Conservation (phyloP, 371 early-diverging fungal genomes). For the Actinomortierella wolfii region DNA sequence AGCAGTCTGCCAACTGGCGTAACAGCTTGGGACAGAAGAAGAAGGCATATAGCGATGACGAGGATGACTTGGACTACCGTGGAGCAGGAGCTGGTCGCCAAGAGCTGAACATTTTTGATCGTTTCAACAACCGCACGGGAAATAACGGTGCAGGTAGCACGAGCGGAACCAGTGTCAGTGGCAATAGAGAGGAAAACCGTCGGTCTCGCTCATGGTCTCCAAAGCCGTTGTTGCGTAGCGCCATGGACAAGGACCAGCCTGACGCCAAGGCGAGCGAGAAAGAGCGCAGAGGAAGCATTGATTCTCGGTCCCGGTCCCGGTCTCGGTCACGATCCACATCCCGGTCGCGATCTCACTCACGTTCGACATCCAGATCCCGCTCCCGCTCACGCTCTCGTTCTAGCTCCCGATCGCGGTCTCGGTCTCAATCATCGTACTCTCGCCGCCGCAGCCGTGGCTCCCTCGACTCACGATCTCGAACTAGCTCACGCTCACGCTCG, state of each 20-base stretch:
- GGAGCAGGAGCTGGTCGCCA: no score
- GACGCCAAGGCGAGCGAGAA: constrained; percentile 13
- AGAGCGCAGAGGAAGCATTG: constrained; percentile 1
- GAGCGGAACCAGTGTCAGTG: no score
- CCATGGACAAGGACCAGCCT: neutral
- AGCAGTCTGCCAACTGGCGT: constrained; percentile 27
- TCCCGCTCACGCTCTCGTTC: constrained; percentile 19
- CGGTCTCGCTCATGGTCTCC: no score
- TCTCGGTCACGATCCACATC: neutral
- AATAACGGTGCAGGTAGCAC: no score
- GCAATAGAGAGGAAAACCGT: no score
- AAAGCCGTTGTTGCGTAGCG: no score
- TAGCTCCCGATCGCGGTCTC: constrained; percentile 18
- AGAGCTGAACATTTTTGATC: no score
- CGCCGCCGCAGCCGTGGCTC: constrained; percentile 2
- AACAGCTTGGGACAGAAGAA: constrained; percentile 33
- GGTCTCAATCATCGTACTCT: constrained; percentile 13
- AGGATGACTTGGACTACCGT: constrained; percentile 3
- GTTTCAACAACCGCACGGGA: no score
- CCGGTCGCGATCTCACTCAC: neutral
- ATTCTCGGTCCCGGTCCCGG: constrained; percentile 27
- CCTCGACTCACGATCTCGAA: constrained; percentile 2
- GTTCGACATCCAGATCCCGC: neutral
- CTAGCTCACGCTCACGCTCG: constrained; percentile 1
- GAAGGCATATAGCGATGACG: neutral